phyloP scores from a whole-genome alignment of 2,329 filamentous ascomycete species.

The Phialophora expanda region DNA sequence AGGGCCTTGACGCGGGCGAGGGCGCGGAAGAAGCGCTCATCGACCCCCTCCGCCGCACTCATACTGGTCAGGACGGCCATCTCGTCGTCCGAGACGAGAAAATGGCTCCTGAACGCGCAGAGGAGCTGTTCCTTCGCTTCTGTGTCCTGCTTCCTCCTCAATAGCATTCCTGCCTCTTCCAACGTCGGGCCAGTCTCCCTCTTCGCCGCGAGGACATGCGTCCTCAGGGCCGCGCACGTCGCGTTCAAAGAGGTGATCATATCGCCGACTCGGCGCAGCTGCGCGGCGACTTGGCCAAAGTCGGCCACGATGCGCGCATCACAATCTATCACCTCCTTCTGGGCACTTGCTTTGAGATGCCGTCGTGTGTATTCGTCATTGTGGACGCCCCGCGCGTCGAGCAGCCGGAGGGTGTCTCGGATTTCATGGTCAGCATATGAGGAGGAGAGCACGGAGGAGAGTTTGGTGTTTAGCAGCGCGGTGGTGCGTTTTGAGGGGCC shows the following conservation, averaged over 20 bases:
- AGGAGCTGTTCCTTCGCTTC: conserved; percentile 84
- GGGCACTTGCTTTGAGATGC: conserved; percentile 65
- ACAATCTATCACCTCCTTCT: conserved; percentile 89
- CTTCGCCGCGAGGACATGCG: conserved; percentile 75
- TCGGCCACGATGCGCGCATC: conserved; percentile 88
- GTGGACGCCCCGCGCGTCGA: conserved; percentile 72
- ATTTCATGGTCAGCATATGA: conserved; percentile 94
- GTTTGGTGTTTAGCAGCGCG: conserved; percentile 78
- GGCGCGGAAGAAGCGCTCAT: conserved; percentile 81
- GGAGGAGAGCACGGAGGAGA: conserved; percentile 83
- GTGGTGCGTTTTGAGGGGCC: conserved; percentile 47
- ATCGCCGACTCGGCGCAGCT: conserved; percentile 81
- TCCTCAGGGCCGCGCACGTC: conserved; percentile 79
- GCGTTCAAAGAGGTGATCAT: conserved; percentile 79
- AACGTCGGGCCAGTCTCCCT: conserved; percentile 75
- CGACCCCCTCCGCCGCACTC: conserved; percentile 77
- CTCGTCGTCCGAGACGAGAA: conserved; percentile 83
- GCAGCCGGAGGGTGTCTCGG: conserved; percentile 76
- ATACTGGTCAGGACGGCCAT: conserved; percentile 69
- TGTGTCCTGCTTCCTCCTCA: conserved; percentile 73
- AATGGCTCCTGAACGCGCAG: conserved; percentile 77
- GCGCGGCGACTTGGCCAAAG: conserved; percentile 89
- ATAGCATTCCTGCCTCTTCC: conserved; percentile 74
- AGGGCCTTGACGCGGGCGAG: conserved; percentile 84
- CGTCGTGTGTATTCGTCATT: conserved; percentile 81